These are phyloP conservation scores for Zymoseptoria tritici DNA, from an alignment of 2,329 filamentous ascomycete genomes.

Conservation along the genomic window DNA sequence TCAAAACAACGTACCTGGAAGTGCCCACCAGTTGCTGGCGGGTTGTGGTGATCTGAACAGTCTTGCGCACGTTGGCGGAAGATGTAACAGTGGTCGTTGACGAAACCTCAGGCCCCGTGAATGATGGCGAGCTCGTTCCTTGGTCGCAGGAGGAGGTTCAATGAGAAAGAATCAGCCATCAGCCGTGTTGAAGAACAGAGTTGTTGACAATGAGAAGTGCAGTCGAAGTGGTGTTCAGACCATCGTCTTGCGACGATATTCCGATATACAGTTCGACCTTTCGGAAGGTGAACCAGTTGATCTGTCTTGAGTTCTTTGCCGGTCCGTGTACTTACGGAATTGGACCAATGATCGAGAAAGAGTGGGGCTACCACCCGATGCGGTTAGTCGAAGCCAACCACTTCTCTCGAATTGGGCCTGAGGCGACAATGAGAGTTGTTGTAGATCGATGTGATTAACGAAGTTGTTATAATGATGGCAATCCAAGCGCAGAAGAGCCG, in stretches of 20 bases:
- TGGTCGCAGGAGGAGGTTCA: neutral
- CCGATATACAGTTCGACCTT: neutral
- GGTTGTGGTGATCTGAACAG: neutral
- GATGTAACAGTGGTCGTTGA: neutral
- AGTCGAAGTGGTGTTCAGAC: neutral
- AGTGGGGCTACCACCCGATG: neutral
- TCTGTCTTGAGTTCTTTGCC: neutral
- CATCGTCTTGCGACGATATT: neutral
- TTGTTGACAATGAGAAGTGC: neutral
- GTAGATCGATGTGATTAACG: neutral
- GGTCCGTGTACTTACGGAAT: neutral
- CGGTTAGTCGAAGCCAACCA: neutral
- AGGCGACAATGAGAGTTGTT: neutral
- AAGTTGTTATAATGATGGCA: neutral
- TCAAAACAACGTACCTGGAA: neutral
- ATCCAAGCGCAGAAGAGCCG: no score
- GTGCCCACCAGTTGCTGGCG: neutral
- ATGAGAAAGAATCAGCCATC: neutral
- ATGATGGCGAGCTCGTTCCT: neutral
- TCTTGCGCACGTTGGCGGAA: neutral
- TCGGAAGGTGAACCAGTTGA: neutral
- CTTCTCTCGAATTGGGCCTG: neutral
- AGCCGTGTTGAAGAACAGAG: neutral
- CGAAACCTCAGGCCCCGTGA: neutral
- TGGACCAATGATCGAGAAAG: neutral